Percentiles rank a stretch among this genome's conserved stretches.
Conservation (phyloP, 805 yeast genomes). For the Schizosaccharomyces lindneri region DNA sequence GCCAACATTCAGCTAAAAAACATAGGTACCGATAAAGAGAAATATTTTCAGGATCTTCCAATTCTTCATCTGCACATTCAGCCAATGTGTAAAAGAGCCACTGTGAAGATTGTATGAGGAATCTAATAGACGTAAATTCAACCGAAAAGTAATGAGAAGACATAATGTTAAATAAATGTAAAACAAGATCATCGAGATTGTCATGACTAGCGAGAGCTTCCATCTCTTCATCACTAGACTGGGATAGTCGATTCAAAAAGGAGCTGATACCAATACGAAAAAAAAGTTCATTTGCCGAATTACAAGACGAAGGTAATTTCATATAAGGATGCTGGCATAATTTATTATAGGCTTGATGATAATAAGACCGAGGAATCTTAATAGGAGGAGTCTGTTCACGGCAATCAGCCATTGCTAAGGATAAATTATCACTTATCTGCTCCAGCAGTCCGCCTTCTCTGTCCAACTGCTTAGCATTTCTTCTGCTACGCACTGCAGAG, state of each 20-base stretch:
- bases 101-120: neutral
- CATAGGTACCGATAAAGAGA: neutral
- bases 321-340: neutral
- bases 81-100: neutral
- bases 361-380: neutral
- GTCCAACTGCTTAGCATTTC: neutral
- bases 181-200: neutral
- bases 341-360: neutral
- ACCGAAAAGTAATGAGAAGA: neutral
- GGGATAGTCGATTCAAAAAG: neutral
- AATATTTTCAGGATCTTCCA: neutral
- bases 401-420: neutral
- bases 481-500: neutral
- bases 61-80: neutral
- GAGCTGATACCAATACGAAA: neutral
- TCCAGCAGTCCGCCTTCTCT: neutral
- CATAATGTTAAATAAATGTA: neutral
- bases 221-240: neutral
- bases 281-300: neutral
- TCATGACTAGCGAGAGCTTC: neutral
- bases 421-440: neutral
- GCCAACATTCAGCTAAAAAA: neutral
- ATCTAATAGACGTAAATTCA: neutral
- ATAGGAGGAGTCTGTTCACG: neutral
- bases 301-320: neutral